These are phyloP conservation scores for Colletotrichum destructivum DNA, from an alignment of 2,329 filamentous ascomycete species.

Conservation along the genomic window DNA sequence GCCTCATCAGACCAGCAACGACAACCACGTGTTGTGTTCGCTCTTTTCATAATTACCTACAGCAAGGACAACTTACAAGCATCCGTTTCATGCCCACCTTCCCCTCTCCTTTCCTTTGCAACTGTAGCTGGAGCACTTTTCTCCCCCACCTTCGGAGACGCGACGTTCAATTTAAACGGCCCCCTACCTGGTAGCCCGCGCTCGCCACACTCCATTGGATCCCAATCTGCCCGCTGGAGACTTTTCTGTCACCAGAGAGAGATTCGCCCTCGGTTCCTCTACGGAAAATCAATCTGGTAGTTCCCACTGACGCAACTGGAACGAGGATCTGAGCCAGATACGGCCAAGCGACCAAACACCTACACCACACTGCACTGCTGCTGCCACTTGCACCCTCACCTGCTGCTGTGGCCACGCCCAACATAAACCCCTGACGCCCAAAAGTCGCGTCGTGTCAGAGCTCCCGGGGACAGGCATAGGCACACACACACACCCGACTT, in stretches of 20 bases:
- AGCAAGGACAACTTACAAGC: not conserved
- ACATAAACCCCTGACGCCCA: constrained; percentile 40
- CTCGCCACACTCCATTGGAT: constrained; percentile 39
- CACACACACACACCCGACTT: constrained; percentile 9
- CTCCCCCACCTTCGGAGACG: constrained; percentile 37
- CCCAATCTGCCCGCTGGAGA: constrained; percentile 41
- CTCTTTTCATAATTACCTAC: not conserved
- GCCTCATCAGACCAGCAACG: too few relatives aligned
- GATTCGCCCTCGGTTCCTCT: constrained; percentile 27
- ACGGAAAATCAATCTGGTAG: not conserved
- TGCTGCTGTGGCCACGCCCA: constrained; percentile 30
- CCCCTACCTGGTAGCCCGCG: constrained; percentile 28
- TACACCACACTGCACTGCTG: constrained; percentile 3
- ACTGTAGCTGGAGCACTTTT: not conserved
- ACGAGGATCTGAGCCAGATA: constrained; percentile 11
- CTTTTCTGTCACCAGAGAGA: constrained; percentile 29
- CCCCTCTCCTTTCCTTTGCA: constrained; percentile 21
- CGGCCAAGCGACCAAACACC: constrained; percentile 4
- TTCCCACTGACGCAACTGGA: constrained; percentile 19
- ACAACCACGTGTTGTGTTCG: too few relatives aligned
- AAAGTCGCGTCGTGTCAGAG: constrained; percentile 38
- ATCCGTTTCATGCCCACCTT: constrained; percentile 2
- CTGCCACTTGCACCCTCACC: constrained; percentile 25
- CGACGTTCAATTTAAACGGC: constrained; percentile 42
- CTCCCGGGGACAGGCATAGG: constrained; percentile 3